These are phyloP conservation scores for Kwoniella dejecticola DNA, from an alignment of 768 basidiomycete genomes.

Conservation along the genomic window DNA sequence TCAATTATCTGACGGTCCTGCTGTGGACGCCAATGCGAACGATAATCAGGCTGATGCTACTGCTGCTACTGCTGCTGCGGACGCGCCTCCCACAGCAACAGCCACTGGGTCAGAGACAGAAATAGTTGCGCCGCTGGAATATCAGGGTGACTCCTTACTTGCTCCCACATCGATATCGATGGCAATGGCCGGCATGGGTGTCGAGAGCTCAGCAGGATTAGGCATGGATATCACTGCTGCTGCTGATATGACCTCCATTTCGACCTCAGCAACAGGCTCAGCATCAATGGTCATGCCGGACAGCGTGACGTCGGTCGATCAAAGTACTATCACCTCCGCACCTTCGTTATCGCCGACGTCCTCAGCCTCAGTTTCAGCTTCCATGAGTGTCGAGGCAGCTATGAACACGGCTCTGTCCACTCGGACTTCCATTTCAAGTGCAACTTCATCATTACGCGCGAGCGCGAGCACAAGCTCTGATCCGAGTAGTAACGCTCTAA, in stretches of 20 bases:
- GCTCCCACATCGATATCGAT: background rate
- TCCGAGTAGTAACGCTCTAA: background rate
- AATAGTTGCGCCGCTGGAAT: background rate
- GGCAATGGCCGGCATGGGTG: background rate
- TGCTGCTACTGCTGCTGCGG: background rate
- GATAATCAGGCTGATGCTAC: background rate
- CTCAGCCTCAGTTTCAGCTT: background rate
- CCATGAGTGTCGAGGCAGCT: background rate
- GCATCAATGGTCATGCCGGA: background rate
- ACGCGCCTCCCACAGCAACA: background rate
- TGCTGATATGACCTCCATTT: constrained; percentile 11
- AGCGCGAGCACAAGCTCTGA: background rate
- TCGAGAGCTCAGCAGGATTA: background rate
- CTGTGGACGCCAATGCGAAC: background rate
- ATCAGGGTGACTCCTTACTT: background rate
- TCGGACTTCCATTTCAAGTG: background rate
- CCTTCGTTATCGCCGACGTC: background rate
- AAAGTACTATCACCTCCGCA: background rate
- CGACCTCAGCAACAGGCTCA: background rate
- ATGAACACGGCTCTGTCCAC: background rate
- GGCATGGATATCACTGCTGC: constrained; percentile 6
- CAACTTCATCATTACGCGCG: background rate
- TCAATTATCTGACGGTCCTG: background rate
- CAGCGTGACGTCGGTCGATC: too few species aligned
- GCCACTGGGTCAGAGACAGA: background rate